phyloP scores from a whole-genome alignment of 2,329 filamentous ascomycete genomes.

The Mycosphaerella arachidis region DNA sequence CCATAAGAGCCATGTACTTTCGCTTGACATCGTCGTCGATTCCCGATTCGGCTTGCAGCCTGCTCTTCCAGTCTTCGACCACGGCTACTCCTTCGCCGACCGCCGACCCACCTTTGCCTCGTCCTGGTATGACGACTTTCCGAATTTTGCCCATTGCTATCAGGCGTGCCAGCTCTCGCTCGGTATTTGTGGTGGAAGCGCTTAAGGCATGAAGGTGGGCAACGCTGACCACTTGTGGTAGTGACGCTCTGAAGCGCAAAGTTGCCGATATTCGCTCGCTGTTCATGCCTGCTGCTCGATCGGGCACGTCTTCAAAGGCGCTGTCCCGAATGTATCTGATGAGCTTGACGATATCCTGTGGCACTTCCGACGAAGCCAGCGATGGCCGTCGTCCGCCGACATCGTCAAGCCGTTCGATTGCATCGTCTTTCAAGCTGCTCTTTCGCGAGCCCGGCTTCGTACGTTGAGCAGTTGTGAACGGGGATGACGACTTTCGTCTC shows the following conservation, averaged over 20 bases:
- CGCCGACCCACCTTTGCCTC: constrained; percentile 53
- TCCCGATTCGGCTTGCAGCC: constrained; percentile 20
- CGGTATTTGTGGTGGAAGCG: constrained; percentile 58
- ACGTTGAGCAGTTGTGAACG: constrained; percentile 35
- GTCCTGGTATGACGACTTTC: constrained; percentile 59
- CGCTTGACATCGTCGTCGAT: constrained; percentile 41
- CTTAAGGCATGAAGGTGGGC: constrained; percentile 64
- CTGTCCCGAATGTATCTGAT: constrained; percentile 56
- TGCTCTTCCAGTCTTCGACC: constrained; percentile 50
- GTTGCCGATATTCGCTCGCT: constrained; percentile 60
- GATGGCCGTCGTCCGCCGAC: constrained; percentile 49
- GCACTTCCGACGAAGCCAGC: constrained; percentile 57
- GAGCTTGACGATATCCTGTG: constrained; percentile 49
- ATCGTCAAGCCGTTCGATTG: constrained; percentile 54
- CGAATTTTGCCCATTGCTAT: constrained; percentile 54
- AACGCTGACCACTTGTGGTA: constrained; percentile 62
- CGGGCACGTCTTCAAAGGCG: constrained; percentile 64
- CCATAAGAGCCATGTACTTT: constrained; percentile 52
- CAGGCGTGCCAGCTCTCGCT: constrained; percentile 63
- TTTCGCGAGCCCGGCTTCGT: constrained; percentile 30
- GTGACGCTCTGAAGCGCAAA: constrained; percentile 54
- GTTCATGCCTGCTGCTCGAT: constrained; percentile 56
- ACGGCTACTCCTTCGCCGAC: constrained; percentile 63
- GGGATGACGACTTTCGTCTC: constrained; percentile 39
- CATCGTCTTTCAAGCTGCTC: constrained; percentile 19